A percentile compares a stretch with the other conserved stretches of the same genome.
phyloP scores from a whole-genome alignment of 208 protist genomes.

The Leishmania martiniquensis region DNA sequence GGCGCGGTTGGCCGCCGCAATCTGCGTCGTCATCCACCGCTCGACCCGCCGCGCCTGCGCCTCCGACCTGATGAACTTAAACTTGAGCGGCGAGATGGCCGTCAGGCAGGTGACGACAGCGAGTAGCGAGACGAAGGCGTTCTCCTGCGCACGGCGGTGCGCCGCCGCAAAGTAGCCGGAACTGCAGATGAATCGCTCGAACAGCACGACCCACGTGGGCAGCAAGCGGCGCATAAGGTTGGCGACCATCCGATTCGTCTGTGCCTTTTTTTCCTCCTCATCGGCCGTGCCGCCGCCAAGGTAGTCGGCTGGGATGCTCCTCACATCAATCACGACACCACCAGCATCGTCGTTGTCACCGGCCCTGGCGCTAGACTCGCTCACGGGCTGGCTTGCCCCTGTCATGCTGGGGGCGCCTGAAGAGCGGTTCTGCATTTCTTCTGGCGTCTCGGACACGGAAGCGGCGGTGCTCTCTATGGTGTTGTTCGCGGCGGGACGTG shows the following conservation, averaged over 20 bases:
- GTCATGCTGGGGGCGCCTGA: background rate
- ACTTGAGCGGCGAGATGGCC: constrained; percentile 56
- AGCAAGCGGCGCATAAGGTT: constrained; percentile 55
- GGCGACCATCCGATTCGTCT: constrained; percentile 28
- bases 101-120: constrained; percentile 68
- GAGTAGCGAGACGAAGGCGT: constrained; percentile 81
- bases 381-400: background rate
- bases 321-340: constrained; percentile 10
- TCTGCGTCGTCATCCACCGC: constrained; percentile 58
- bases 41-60: constrained; percentile 60
- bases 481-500: background rate
- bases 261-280: constrained; percentile 13
- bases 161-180: constrained; percentile 53
- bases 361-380: background rate
- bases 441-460: background rate
- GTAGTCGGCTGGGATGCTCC: constrained; percentile 7
- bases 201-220: constrained; percentile 59
- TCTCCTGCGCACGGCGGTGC: constrained; percentile 75
- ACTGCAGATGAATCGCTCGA: constrained; percentile 54
- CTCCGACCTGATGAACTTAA: constrained; percentile 49
- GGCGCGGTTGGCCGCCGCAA: constrained; percentile 44
- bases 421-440: background rate
- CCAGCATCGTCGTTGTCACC: background rate
- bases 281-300: constrained; percentile 12
- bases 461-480: background rate